Evolutionary conservation across 2,329 filamentous ascomycete genomes (phyloP), one percentile per base, ranked within the genome.

Genomic region (Diaporthe australafricana): DNA sequence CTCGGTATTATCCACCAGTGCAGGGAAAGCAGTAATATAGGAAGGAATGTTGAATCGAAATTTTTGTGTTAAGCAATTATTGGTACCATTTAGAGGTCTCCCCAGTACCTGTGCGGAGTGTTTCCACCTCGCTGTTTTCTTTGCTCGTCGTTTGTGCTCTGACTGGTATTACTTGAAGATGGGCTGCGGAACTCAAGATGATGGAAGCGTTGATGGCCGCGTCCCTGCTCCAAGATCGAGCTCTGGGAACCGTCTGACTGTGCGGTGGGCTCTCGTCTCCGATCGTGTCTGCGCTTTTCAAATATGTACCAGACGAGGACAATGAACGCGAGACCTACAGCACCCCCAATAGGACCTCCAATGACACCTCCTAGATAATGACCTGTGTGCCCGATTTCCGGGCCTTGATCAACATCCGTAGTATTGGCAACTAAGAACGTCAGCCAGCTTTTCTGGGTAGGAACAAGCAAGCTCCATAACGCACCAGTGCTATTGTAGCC

Each of bases 341-440:
- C 60, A 35, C 60, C 60, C 6, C 60, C 60, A n/a, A 63, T 63
- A 14, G 60, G 60, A 8, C 42, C 60, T 12, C 42, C 60, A n/a
- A 63, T 48, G 17, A 63, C 42, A 30, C 42, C n/a, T 8, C 20
- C 60, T 22, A 63, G 27, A n/a, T 63, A 63, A 14, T 63, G 60
- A 12, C 60, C 60, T 17, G 60, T 63, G n/a, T 63, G 60, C 12
- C 60, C 60, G 12, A 63, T 63, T 7, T 63, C 60, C 48, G 60
- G 57, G 7, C 60, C 60, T 22, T 50, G 42, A 6, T 63, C 60
- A n/a, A 63, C 32, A 35, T 63, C 25, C 30, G 60, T 35, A 25
- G 27, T 35, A 16, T 63, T 63, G 20, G 56, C 38, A n/a, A 45
- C 56, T 60, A 40, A n/a, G 8, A 45, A 14, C 2, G 22, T 60